Conservation (phyloP, 2,329 filamentous ascomycete species). For the Ustulina deusta region DNA sequence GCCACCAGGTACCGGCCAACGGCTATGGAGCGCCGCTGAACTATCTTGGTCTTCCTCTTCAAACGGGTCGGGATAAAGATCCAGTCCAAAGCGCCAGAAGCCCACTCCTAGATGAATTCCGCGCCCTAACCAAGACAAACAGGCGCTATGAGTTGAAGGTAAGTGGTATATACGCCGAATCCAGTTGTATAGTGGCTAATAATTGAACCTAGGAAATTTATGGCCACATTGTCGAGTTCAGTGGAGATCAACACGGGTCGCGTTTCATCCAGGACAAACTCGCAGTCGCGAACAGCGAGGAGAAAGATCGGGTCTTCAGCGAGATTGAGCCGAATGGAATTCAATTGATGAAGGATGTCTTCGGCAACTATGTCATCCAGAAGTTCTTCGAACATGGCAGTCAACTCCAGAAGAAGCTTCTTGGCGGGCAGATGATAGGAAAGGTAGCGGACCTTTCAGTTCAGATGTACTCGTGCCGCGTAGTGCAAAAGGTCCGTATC, state of each 20-base stretch:
- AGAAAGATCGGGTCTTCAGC: constrained; percentile 89
- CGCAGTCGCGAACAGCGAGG: constrained; percentile 92
- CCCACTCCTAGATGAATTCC: constrained; percentile 82
- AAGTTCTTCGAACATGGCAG: constrained; percentile 98
- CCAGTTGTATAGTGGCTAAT: constrained; percentile 34
- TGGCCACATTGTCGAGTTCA: constrained; percentile 90
- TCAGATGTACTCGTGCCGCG: constrained; percentile 93
- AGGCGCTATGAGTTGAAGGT: constrained; percentile 83
- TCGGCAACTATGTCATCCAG: constrained; percentile 98
- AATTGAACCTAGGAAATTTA: constrained; percentile 75
- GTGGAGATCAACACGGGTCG: constrained; percentile 94
- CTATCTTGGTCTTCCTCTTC: constrained; percentile 49
- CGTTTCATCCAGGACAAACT: constrained; percentile 95
- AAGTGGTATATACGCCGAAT: constrained; percentile 35
- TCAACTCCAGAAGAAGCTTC: constrained; percentile 88
- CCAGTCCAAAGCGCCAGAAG: constrained; percentile 74
- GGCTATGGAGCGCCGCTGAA: constrained; percentile 51
- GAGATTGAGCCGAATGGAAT: constrained; percentile 88
- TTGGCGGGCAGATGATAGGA: constrained; percentile 89
- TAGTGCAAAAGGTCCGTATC: constrained; percentile 85
- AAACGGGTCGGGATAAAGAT: constrained; percentile 67
- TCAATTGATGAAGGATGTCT: constrained; percentile 94
- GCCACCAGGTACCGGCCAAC: constrained; percentile 51
- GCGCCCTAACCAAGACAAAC: constrained; percentile 77
- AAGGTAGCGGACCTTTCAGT: constrained; percentile 82